These are phyloP conservation scores for Isoetes taiwanensis DNA, from an alignment of 75 land plant genomes.

Conservation along the genomic window DNA sequence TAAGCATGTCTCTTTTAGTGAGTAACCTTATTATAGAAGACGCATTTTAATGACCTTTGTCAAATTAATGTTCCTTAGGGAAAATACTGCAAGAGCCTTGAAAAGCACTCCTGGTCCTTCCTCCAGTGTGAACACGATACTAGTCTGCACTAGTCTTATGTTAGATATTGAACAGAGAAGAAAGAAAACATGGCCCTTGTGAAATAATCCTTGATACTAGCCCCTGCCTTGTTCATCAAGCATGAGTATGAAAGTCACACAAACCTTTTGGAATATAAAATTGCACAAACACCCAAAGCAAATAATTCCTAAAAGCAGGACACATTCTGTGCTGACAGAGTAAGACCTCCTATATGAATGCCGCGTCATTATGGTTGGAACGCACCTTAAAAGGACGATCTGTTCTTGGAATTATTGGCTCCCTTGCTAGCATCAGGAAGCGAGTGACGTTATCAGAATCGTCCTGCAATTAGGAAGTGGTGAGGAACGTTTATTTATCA, in stretches of 20 bases:
- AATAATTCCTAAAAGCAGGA: too few relatives aligned
- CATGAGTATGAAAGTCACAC: too few relatives aligned
- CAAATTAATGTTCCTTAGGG: slow-evolving; percentile 63
- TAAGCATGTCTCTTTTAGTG: background rate
- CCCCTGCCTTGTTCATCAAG: too few relatives aligned
- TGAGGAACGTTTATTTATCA: too few relatives aligned
- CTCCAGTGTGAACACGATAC: slow-evolving; percentile 72
- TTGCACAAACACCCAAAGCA: too few relatives aligned
- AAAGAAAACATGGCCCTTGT: too few relatives aligned
- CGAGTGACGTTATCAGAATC: slow-evolving; percentile 63
- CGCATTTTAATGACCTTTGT: slow-evolving; percentile 44
- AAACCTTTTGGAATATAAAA: too few relatives aligned
- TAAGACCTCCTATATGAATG: background rate
- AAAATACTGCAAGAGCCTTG: slow-evolving; percentile 80
- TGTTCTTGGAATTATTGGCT: slow-evolving; percentile 76
- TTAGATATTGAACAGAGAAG: too few relatives aligned
- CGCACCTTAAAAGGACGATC: slow-evolving; percentile 77
- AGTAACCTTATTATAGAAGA: background rate
- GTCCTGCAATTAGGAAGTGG: slow-evolving; percentile 51
- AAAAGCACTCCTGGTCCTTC: slow-evolving; percentile 82
- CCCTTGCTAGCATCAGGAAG: slow-evolving; percentile 85
- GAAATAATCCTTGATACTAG: too few relatives aligned
- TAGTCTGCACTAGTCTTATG: too few relatives aligned
- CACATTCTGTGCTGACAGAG: background rate
- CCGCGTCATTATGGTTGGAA: background rate